Base-by-base conservation (phyloP, 1,139 yeast species). In the Sugiyamaella neomexicana region DNA sequence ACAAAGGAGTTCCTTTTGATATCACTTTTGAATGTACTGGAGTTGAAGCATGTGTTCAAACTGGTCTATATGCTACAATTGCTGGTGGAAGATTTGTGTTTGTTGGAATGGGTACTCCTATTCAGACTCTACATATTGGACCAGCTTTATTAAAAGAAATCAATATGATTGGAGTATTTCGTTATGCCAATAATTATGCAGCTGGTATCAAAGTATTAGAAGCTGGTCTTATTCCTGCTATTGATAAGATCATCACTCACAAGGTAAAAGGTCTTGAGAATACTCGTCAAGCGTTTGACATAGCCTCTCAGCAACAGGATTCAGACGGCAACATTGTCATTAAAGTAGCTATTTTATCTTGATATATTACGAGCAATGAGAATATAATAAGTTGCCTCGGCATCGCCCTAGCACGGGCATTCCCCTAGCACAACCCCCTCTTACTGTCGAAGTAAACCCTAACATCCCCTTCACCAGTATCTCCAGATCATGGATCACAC, bases 1-100 rank as follows among this genome's bases (percentile, higher is more conserved):
- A 44, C 6, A 40, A 52, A 15, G 46, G 57, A 17, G 62, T 59
- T 13, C 84, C 86, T 38, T 78, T 83, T 43, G 75, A 77, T 48
- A 72, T 77, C 46, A 62, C 67, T 2, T 65, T 63, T 47, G 70
- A 66, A 50, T 66, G 70, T 58, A 67, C 70, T 5, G 70, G 70
- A 17, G 68, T 66, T 17, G 67, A 65, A 46, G 56, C 65, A 10
- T 67, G 69, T 40, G 67, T 67, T 17, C 70, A 66, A 41, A 57
- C 68, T 7, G 65, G 68, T 34, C 63, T 75, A 79, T 63, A 75
- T 72, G 70, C 69, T n/a, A 61, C 69, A 40, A 54, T 59, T 16
- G 59, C 70, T 17, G 70, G 70, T 25, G 69, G 69, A 3, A 58
- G 58, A 46, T 60, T 66, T 44, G 59, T 67, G 61, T 60, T 66